Evolutionary conservation across 2,329 filamentous ascomycete species (phyloP).

Genomic region (Aspergillus fijiensis): DNA sequence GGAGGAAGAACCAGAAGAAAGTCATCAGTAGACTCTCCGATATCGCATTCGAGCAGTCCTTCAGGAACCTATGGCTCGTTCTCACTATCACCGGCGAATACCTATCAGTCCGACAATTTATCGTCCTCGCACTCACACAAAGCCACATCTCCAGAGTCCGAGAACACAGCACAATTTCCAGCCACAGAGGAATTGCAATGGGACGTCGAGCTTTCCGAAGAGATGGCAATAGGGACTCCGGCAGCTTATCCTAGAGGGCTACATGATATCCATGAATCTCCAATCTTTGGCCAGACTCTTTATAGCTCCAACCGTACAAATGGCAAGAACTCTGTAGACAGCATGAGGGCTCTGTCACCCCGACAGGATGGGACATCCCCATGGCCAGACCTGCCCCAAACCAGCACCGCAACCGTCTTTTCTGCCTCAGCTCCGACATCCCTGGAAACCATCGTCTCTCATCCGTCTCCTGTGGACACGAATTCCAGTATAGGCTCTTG

Average conservation of each 20-base stretch:
- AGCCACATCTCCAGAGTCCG: slow-evolving; percentile 6
- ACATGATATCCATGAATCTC: slow-evolving; percentile 24
- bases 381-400: slow-evolving; percentile 25
- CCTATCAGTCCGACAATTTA: slow-evolving; percentile 6
- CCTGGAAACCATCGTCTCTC: slow-evolving; percentile 18
- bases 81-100: slow-evolving; percentile 14
- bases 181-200: slow-evolving; percentile 15
- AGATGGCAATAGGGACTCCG: slow-evolving; percentile 17
- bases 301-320: slow-evolving; percentile 18
- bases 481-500: slow-evolving; percentile 28
- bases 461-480: slow-evolving; percentile 25
- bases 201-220: slow-evolving; percentile 14
- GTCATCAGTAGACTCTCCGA: slow-evolving; percentile 40
- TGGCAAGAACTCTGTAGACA: slow-evolving; percentile 21
- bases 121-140: slow-evolving; percentile 7
- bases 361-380: slow-evolving; percentile 17
- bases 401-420: slow-evolving; percentile 17
- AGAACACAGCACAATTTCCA: slow-evolving; percentile 7
- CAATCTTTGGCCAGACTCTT: slow-evolving; percentile 19
- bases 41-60: slow-evolving; percentile 28
- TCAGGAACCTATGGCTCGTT: slow-evolving; percentile 19
- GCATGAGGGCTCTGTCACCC: slow-evolving; percentile 20
- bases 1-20: slow-evolving; percentile 67
- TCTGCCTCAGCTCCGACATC: slow-evolving; percentile 17
- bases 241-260: slow-evolving; percentile 22